Conservation (phyloP, 1,139 yeast species). For the Pichia sp. region DNA sequence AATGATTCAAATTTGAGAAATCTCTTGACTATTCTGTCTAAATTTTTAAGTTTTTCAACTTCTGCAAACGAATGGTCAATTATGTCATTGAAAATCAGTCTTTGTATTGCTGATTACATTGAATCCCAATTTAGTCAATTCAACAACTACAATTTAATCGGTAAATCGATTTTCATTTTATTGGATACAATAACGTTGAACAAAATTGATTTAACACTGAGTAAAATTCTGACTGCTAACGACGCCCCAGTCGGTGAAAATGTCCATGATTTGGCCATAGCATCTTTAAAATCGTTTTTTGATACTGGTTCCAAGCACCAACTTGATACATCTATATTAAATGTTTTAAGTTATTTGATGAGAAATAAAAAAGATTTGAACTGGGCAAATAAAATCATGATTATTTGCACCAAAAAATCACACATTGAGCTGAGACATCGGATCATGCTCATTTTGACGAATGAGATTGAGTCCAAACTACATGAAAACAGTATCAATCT, state of each 20-base stretch:
- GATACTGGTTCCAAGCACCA: slow-evolving; percentile 31
- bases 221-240: slow-evolving; percentile 9
- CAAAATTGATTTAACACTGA: slow-evolving; percentile 13
- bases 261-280: slow-evolving; percentile 14
- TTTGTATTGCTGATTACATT: slow-evolving; percentile 16
- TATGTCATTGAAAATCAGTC: slow-evolving; percentile 20
- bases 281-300: slow-evolving; percentile 29
- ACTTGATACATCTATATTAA: slow-evolving; percentile 28
- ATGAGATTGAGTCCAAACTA: slow-evolving; percentile 27
- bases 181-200: slow-evolving; percentile 13
- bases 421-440: slow-evolving; percentile 85
- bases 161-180: slow-evolving; percentile 15
- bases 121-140: slow-evolving; percentile 16
- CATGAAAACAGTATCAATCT: slow-evolving; percentile 26
- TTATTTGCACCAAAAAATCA: slow-evolving; percentile 64
- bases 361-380: slow-evolving; percentile 15
- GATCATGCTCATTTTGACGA: slow-evolving; percentile 32
- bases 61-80: slow-evolving; percentile 21
- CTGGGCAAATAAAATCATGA: slow-evolving; percentile 56
- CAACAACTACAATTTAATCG: slow-evolving; percentile 14
- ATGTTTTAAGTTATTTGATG: slow-evolving; percentile 27
- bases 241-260: slow-evolving; percentile 1
- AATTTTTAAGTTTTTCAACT: slow-evolving; percentile 29
- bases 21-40: slow-evolving; percentile 36
- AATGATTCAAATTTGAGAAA: slow-evolving; percentile 51